phyloP scores from a whole-genome alignment of 2,329 filamentous ascomycete genomes.

The Xylaria sp. region DNA sequence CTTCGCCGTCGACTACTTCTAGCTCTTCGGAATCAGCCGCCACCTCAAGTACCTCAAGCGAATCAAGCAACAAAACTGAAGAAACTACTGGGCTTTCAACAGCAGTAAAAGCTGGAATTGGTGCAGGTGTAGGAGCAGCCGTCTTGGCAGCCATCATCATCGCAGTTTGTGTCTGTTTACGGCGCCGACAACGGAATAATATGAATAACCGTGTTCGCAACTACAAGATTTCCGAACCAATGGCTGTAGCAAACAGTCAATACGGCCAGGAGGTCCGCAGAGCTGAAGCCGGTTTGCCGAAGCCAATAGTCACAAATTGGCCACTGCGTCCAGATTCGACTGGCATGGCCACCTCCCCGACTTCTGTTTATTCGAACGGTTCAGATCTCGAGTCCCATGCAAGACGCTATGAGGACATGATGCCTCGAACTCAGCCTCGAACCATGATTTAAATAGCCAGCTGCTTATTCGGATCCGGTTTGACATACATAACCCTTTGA shows the following conservation, averaged over 20 bases:
- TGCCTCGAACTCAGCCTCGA: slow-evolving; percentile 56
- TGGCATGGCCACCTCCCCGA: slow-evolving; percentile 28
- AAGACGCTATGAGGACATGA: slow-evolving; percentile 63
- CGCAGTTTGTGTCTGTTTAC: slow-evolving; percentile 48
- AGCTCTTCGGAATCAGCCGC: slow-evolving; percentile 4
- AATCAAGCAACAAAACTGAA: not conserved
- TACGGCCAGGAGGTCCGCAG: slow-evolving; percentile 34
- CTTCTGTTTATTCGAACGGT: slow-evolving; percentile 32
- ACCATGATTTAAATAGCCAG: slow-evolving; percentile 40
- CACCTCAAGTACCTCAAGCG: not conserved
- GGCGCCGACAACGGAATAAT: slow-evolving; percentile 39
- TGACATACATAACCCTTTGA: not conserved
- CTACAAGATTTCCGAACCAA: slow-evolving; percentile 57
- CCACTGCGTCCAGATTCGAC: not conserved
- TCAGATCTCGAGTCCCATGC: slow-evolving; percentile 56
- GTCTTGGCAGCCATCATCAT: slow-evolving; percentile 48
- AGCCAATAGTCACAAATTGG: slow-evolving; percentile 26
- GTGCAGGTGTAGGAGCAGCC: slow-evolving; percentile 52
- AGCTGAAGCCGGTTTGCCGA: slow-evolving; percentile 36
- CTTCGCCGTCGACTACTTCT: slow-evolving; percentile 22
- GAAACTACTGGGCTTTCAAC: slow-evolving; percentile 45
- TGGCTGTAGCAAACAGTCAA: slow-evolving; percentile 53
- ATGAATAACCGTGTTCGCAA: slow-evolving; percentile 36
- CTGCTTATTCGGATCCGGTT: too few species aligned
- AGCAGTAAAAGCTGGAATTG: slow-evolving; percentile 56